A percentile compares a stretch with the other conserved stretches of the same genome.
Conservation (phyloP, 140 eudicot genomes). For the Erigeron philadelphicus region DNA sequence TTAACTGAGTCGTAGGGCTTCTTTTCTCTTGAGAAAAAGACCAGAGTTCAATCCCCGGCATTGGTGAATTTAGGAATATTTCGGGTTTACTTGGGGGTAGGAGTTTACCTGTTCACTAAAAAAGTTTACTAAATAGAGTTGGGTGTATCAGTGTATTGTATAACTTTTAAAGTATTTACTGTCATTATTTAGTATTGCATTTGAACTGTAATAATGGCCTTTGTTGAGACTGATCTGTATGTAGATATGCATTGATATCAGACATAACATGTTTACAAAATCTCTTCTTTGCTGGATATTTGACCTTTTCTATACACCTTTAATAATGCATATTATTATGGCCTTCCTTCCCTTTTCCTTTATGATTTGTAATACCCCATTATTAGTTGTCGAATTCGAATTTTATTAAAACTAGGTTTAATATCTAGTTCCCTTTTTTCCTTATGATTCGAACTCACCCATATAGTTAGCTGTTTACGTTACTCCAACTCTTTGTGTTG, state of each 20-base stretch:
- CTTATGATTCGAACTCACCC: not conserved
- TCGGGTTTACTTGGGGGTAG: too few species aligned
- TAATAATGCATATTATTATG: constrained; percentile 17
- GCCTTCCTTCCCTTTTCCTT: constrained; percentile 8
- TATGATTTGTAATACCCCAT: constrained; percentile 16
- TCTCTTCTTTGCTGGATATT: constrained; percentile 25
- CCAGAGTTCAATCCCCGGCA: too few species aligned
- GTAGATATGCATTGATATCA: constrained; percentile 24
- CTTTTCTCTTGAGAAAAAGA: too few species aligned
- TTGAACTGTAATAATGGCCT: not conserved
- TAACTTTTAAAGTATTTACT: not conserved
- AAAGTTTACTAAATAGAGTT: too few species aligned
- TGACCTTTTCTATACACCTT: constrained; percentile 13
- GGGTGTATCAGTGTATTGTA: not conserved
- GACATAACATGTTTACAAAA: constrained; percentile 19
- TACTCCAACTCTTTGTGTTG: not conserved
- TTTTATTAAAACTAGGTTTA: not conserved
- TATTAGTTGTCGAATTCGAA: constrained; percentile 21
- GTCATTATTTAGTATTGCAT: not conserved
- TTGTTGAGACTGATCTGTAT: not conserved
- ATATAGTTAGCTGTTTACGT: not conserved
- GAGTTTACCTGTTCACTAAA: not conserved
- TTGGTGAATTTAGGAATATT: not conserved
- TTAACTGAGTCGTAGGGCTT: too few species aligned
- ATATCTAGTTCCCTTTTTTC: not conserved